These are phyloP conservation scores for Leccinum holopus DNA, from an alignment of 1,284 basidiomycete species.

Conservation along the genomic window DNA sequence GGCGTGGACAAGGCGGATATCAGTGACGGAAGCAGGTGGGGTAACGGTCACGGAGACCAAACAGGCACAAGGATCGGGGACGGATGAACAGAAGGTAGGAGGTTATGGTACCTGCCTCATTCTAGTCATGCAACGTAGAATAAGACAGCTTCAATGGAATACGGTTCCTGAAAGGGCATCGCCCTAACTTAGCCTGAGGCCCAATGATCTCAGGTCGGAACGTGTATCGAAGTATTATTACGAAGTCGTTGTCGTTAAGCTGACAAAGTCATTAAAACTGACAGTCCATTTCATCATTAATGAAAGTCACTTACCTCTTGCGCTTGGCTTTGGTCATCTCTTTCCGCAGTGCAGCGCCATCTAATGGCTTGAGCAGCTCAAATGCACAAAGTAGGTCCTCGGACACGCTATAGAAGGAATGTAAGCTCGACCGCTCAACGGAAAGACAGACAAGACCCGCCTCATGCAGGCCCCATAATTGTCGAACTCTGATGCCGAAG, in stretches of 20 bases:
- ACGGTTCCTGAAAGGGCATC: conserved; percentile 15
- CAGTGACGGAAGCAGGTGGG: conserved; percentile 31
- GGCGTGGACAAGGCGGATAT: conserved; percentile 25
- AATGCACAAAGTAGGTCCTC: conserved; percentile 98
- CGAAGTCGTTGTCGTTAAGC: conserved; percentile 37
- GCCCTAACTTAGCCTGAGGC: conserved; percentile 4
- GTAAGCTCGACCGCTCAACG: conserved; percentile 12
- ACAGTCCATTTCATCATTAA: neutral
- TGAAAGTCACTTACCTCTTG: conserved; percentile 66
- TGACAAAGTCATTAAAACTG: conserved; percentile 16
- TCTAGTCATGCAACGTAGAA: conserved; percentile 30
- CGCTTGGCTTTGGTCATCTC: conserved; percentile 99
- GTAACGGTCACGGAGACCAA: conserved; percentile 20
- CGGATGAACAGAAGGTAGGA: conserved; percentile 4
- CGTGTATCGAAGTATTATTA: conserved; percentile 16
- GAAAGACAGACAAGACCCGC: conserved; percentile 37
- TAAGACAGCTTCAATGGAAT: conserved; percentile 23
- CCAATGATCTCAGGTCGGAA: conserved; percentile 6
- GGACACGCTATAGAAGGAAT: conserved; percentile 65
- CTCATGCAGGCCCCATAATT: conserved; percentile 98
- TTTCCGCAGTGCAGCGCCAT: conserved; percentile 93
- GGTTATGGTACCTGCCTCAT: conserved; percentile 27
- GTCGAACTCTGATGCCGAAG: conserved; percentile 72
- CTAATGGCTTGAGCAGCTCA: conserved; percentile 94
- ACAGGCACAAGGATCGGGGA: conserved; percentile 16